Conservation (phyloP, 345 rosid species). For the Psidium guajava region DNA sequence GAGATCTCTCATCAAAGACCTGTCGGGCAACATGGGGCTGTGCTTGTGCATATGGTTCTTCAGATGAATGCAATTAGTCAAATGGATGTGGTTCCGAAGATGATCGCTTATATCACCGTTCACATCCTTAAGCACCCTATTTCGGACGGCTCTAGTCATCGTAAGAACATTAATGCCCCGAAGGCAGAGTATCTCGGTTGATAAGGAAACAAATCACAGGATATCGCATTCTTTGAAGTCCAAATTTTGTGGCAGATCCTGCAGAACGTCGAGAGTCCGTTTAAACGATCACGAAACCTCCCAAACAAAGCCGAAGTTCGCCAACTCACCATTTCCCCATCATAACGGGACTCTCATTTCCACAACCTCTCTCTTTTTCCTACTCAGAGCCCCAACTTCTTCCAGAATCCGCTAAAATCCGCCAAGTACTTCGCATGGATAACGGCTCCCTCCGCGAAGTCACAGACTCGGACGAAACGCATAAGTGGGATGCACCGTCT, state of each 20-base stretch:
- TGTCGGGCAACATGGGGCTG: slow-evolving; percentile 64
- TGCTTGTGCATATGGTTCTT: slow-evolving; percentile 99
- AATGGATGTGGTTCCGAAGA: slow-evolving; percentile 90
- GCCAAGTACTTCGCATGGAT: background rate
- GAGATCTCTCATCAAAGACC: slow-evolving; percentile 90
- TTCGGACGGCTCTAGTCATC: slow-evolving; percentile 73
- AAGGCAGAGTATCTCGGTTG: slow-evolving; percentile 5
- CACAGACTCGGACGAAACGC: background rate
- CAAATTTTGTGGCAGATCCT: background rate
- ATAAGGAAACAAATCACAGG: slow-evolving; percentile 21
- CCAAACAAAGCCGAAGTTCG: background rate
- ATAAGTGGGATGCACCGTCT: background rate
- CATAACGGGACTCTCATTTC: background rate
- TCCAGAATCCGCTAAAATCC: background rate
- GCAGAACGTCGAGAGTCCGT: background rate
- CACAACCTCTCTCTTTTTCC: background rate
- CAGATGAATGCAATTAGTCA: slow-evolving; percentile 94
- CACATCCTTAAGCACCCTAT: slow-evolving; percentile 72
- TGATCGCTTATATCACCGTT: slow-evolving; percentile 88
- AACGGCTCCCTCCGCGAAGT: background rate
- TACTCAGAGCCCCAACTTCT: background rate
- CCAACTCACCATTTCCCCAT: background rate
- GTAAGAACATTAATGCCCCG: slow-evolving; percentile 26
- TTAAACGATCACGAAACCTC: background rate
- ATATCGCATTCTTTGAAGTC: slow-evolving; percentile 25